phyloP scores from a whole-genome alignment of 148 eudicot species.

The Nepenthes gracilis region DNA sequence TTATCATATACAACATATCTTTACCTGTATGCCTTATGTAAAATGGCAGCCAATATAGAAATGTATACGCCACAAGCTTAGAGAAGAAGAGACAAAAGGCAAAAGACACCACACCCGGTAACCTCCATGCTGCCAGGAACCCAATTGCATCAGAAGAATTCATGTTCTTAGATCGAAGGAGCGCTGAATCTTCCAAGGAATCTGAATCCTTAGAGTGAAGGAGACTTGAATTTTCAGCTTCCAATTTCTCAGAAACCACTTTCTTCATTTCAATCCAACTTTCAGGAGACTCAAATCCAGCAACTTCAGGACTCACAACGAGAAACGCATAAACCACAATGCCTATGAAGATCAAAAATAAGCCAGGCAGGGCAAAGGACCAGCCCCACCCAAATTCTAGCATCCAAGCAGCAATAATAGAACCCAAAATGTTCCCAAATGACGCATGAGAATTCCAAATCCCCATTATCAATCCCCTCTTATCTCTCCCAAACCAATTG shows the following conservation, averaged over 20 bases:
- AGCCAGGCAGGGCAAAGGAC: slow-evolving; percentile 81
- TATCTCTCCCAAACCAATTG: slow-evolving; percentile 78
- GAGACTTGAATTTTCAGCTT: slow-evolving; percentile 24
- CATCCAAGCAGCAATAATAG: slow-evolving; percentile 66
- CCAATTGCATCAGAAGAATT: slow-evolving; percentile 51
- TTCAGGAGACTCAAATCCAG: slow-evolving; percentile 31
- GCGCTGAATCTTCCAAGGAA: slow-evolving; percentile 4
- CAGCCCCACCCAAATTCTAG: slow-evolving; percentile 93
- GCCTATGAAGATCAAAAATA: slow-evolving; percentile 40
- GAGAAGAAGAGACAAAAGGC: slow-evolving; percentile 88
- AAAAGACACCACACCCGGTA: slow-evolving; percentile 79
- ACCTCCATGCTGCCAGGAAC: slow-evolving; percentile 80
- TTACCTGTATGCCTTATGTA: slow-evolving; percentile 89
- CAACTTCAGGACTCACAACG: slow-evolving; percentile 54
- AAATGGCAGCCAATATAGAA: slow-evolving; percentile 95
- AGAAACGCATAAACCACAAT: slow-evolving; percentile 52
- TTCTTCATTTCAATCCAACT: slow-evolving; percentile 47
- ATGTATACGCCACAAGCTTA: slow-evolving; percentile 96
- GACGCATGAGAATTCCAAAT: slow-evolving; percentile 88
- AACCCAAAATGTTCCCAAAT: slow-evolving; percentile 81
- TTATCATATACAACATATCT: not conserved
- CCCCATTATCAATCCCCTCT: slow-evolving; percentile 92
- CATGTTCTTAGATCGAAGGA: not conserved
- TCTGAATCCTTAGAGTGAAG: slow-evolving; percentile 20
- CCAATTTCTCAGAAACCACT: slow-evolving; percentile 32